Evolutionary conservation across 257 asterid species (phyloP).

Genomic region (Nyctanthes arbortristis): DNA sequence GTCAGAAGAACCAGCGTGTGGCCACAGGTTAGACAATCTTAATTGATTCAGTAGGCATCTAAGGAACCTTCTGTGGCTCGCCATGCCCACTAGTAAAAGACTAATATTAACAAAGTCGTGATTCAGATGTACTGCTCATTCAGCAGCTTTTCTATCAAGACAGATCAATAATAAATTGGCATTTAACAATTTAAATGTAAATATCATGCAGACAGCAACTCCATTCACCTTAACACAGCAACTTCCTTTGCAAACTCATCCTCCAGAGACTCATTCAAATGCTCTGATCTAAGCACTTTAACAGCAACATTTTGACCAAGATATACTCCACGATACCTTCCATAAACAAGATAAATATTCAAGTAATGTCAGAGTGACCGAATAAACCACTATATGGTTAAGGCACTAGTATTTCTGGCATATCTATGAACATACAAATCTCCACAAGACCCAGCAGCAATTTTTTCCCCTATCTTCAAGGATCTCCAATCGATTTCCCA

Average conservation of each 20-base stretch:
- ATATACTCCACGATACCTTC: constrained; percentile 81
- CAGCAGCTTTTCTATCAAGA: neutral
- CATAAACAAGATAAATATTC: constrained; percentile 26
- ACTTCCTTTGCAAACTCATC: constrained; percentile 80
- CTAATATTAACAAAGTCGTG: neutral
- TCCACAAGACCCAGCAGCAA: constrained; percentile 90
- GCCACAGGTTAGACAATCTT: neutral
- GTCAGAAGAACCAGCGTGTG: neutral
- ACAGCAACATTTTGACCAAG: constrained; percentile 79
- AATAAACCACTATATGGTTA: constrained; percentile 7
- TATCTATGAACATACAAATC: constrained; percentile 63
- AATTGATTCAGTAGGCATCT: neutral
- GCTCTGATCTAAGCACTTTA: constrained; percentile 79
- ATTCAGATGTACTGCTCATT: neutral
- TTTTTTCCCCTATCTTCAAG: constrained; percentile 76
- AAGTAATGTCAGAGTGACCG: constrained; percentile 16
- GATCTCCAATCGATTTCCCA: constrained; percentile 81
- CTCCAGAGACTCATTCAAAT: constrained; percentile 65
- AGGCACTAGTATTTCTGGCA: constrained; percentile 8
- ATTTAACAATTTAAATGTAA: neutral
- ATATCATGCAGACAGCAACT: constrained; percentile 15
- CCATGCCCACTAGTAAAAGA: neutral
- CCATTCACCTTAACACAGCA: constrained; percentile 65
- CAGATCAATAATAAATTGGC: neutral
- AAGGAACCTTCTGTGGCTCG: neutral